Evolutionary conservation across 352 stramenopile species (phyloP), one percentile per base, ranked within the genome.

Genomic region (Phytophthora fragariae): DNA sequence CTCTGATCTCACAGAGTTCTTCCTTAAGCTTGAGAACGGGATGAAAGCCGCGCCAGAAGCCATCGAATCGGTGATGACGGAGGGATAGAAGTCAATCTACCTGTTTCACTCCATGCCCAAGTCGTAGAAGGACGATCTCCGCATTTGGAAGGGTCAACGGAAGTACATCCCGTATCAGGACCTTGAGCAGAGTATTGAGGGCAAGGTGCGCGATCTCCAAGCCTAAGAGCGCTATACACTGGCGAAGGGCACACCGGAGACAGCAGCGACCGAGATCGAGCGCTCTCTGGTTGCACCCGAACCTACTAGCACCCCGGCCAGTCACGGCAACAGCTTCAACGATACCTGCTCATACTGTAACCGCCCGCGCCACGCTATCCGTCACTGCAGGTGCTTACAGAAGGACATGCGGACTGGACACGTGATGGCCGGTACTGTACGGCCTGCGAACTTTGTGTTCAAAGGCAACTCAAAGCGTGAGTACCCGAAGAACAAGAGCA

Each of bases 351-450:
- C 27, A 5, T 58, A 56, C 27, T 44, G 19, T 27, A 21, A 55
- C 19, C 57, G 57, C 12, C 27, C 39, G 12, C 57, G 57, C 39
- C 57, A 56, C 41, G 39, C 52, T n/a, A 64, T 64, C 5, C 39
- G 57, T 14, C 57, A 64, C 37, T 55, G 57, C 24, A 27, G 57
- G 15, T 79, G 65, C 95, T 80, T 19, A 85, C 77, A 33, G 72
- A 57, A 64, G n/a, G 49, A 62, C 24, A 14, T 68, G 0, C 50
- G 37, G 7, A 3, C 53, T 44, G 61, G 49, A 2, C 31, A n/a
- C 3, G 19, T 19, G 21, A 62, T 62, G 6, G 15, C 62, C 5
- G 52, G 50, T 2, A 62, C 62, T 1, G 35, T 68, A 7, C 4
- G 50, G 9, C 37, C 63, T 33, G 44, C 19, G 11, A 70, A 70